These are phyloP conservation scores for Trametes pubescens DNA, from an alignment of 1,284 basidiomycete genomes.

Conservation along the genomic window DNA sequence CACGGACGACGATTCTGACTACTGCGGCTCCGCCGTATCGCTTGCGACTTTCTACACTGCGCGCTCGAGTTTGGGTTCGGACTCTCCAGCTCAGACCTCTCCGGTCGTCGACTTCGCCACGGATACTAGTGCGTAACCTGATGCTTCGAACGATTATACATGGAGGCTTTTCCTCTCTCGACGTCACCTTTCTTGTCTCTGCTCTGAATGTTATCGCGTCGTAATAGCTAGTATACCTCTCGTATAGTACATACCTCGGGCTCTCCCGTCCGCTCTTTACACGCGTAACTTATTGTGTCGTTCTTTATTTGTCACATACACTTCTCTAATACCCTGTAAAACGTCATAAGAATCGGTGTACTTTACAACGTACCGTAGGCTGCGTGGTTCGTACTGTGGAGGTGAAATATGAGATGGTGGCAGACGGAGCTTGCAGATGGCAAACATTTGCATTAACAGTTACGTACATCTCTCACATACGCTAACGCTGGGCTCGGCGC, in stretches of 20 bases:
- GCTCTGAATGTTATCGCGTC: slow-evolving; percentile 1
- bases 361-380: neutral
- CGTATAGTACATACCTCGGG: slow-evolving; percentile 13
- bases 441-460: too few relatives aligned
- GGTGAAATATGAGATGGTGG: neutral
- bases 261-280: neutral
- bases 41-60: slow-evolving; percentile 20
- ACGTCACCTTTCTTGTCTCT: neutral
- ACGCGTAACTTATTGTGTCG: slow-evolving; percentile 17
- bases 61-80: neutral
- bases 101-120: neutral
- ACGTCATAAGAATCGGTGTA: neutral
- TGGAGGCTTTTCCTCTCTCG: neutral
- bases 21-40: slow-evolving; percentile 16
- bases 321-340: slow-evolving; percentile 5
- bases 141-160: neutral
- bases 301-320: slow-evolving; percentile 6
- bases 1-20: slow-evolving; percentile 5
- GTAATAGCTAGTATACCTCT: slow-evolving; percentile 7
- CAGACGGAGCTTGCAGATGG: neutral
- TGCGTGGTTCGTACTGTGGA: neutral
- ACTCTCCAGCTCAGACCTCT: slow-evolving; percentile 4
- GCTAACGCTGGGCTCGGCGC: too few relatives aligned
- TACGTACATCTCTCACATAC: too few relatives aligned
- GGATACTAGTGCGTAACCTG: neutral